Conservation (phyloP, 2,329 filamentous ascomycete genomes). For the Colletotrichum lupini region DNA sequence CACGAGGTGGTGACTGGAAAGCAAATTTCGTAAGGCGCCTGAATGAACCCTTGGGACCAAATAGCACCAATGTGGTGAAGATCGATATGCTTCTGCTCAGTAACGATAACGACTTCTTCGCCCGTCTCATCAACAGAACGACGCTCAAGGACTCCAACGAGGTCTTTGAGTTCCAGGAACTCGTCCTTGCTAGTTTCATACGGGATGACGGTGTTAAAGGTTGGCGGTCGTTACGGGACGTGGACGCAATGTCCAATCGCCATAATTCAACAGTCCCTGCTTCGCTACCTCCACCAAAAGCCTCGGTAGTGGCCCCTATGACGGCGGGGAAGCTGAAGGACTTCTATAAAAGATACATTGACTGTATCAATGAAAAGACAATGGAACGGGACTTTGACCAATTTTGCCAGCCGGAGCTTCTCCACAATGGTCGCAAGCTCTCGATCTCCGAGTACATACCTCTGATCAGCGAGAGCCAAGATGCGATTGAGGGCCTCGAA, state of each 20-base stretch:
- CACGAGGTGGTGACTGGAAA: no score
- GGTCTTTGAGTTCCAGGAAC: neutral
- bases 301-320: no score
- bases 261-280: no score
- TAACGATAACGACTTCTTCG: neutral
- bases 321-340: no score
- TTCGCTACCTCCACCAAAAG: no score
- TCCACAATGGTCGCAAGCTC: slow-evolving; percentile 44
- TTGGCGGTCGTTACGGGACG: neutral
- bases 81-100: neutral
- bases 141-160: neutral
- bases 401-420: slow-evolving; percentile 42
- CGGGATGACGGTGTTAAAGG: no score
- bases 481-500: slow-evolving; percentile 33
- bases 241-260: neutral
- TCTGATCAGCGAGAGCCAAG: slow-evolving; percentile 44
- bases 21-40: neutral
- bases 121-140: slow-evolving; percentile 1
- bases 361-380: slow-evolving; percentile 45
- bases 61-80: neutral
- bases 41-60: neutral
- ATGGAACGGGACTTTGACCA: slow-evolving; percentile 39
- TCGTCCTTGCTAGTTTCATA: slow-evolving; percentile 8
- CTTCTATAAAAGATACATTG: slow-evolving; percentile 44
- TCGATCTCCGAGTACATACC: slow-evolving; percentile 40